A percentile compares a stretch with the other conserved stretches of the same genome.
Conservation (phyloP, 257 asterid species). For the Henckelia pumila region DNA sequence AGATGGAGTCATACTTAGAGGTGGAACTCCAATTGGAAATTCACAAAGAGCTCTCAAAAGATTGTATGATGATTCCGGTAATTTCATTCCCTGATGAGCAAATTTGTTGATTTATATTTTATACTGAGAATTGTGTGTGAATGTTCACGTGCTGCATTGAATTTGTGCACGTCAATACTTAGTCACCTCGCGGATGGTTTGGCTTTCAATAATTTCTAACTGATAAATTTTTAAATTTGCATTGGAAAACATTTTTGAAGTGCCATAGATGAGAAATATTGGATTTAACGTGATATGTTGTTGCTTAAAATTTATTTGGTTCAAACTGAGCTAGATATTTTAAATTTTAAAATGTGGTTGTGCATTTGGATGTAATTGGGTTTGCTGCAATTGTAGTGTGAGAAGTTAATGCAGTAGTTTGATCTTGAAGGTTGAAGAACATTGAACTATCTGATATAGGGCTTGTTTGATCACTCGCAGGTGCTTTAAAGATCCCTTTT, state of each 20-base stretch:
- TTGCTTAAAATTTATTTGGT: background rate
- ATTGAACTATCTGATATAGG: background rate
- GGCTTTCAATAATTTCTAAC: background rate
- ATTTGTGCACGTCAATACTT: background rate
- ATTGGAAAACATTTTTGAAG: background rate
- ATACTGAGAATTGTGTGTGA: background rate
- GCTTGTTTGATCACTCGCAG: conserved; percentile 32
- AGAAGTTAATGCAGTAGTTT: background rate
- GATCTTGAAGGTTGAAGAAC: background rate
- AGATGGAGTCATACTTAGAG: conserved; percentile 62
- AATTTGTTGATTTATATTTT: background rate
- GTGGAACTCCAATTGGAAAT: conserved; percentile 53
- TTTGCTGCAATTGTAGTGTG: background rate
- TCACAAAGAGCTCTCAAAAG: conserved; percentile 48
- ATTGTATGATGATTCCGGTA: conserved; percentile 51
- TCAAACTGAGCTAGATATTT: background rate
- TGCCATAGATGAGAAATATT: background rate
- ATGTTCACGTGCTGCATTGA: background rate
- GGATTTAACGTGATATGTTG: background rate
- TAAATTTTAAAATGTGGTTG: background rate
- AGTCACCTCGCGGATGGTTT: background rate
- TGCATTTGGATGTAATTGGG: background rate
- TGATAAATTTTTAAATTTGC: background rate
- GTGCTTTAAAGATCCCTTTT: conserved; percentile 52
- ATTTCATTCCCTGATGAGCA: background rate